A percentile compares a stretch with the other conserved stretches of the same genome.
phyloP scores from a whole-genome alignment of 768 basidiomycete genomes.

The Russula dissimulans region DNA sequence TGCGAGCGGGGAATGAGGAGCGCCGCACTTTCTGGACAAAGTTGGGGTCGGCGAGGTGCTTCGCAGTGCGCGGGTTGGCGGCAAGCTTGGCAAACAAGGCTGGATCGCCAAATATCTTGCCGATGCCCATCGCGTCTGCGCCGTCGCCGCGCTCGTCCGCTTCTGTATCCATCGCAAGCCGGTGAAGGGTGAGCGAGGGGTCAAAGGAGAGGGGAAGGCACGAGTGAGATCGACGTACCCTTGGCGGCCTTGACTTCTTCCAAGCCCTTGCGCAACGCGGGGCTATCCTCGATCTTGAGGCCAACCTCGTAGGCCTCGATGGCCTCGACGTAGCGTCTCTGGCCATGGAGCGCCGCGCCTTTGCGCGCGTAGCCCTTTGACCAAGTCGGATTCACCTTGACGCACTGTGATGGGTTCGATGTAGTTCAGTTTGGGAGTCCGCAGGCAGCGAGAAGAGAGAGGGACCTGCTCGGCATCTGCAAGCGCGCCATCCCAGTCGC shows the following conservation, averaged over 20 bases:
- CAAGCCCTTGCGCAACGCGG: conserved; percentile 76
- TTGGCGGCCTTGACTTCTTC: conserved; percentile 83
- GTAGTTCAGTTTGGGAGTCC: not conserved
- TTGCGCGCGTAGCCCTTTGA: conserved; percentile 86
- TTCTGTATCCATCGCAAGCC: conserved; percentile 18
- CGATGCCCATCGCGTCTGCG: conserved; percentile 52
- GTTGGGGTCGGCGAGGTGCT: conserved; percentile 72
- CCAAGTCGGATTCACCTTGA: conserved; percentile 74
- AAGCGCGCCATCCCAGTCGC: conserved; percentile 64
- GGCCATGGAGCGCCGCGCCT: conserved; percentile 88
- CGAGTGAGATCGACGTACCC: conserved; percentile 34
- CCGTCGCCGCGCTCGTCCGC: conserved; percentile 32
- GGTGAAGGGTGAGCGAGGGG: not conserved
- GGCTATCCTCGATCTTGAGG: conserved; percentile 72
- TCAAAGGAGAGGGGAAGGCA: not conserved
- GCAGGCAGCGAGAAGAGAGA: not conserved
- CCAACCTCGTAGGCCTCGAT: conserved; percentile 78
- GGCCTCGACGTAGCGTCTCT: conserved; percentile 69
- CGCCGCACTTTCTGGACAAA: conserved; percentile 60
- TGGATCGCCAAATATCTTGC: conserved; percentile 76
- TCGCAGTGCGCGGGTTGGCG: conserved; percentile 74
- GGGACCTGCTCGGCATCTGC: conserved; percentile 85
- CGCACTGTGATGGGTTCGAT: conserved; percentile 42
- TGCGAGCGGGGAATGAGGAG: no score
- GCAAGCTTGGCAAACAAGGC: conserved; percentile 77